These are phyloP conservation scores for Sarocladium strictum DNA, from an alignment of 2,329 filamentous ascomycete species.

Conservation along the genomic window DNA sequence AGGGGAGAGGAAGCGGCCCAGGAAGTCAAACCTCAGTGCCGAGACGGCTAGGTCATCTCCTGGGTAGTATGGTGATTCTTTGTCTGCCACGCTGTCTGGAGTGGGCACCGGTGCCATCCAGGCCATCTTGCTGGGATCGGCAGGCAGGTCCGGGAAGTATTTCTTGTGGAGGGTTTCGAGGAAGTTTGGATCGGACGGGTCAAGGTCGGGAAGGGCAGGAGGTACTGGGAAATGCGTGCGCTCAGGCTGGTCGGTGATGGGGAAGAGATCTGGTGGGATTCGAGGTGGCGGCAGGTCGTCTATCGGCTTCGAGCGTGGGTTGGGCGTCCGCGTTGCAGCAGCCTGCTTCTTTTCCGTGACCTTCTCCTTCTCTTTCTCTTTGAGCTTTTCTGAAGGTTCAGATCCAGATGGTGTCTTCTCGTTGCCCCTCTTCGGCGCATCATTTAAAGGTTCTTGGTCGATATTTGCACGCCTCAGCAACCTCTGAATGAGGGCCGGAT, in stretches of 20 bases:
- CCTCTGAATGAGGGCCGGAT: slow-evolving; percentile 68
- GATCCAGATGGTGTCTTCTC: too few relatives aligned
- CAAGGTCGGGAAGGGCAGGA: slow-evolving; percentile 60
- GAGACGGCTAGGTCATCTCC: slow-evolving; percentile 66
- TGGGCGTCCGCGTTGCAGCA: background rate
- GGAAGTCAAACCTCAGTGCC: slow-evolving; percentile 83
- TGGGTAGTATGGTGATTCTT: slow-evolving; percentile 76
- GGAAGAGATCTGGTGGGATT: slow-evolving; percentile 36
- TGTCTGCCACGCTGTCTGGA: slow-evolving; percentile 56
- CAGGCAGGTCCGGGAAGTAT: slow-evolving; percentile 84
- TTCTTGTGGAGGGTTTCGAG: slow-evolving; percentile 79
- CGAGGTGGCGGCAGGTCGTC: slow-evolving; percentile 36
- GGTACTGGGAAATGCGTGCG: slow-evolving; percentile 58
- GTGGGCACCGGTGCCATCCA: slow-evolving; percentile 80
- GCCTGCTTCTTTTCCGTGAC: background rate
- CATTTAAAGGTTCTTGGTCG: slow-evolving; percentile 44
- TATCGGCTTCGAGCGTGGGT: background rate
- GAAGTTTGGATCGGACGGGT: slow-evolving; percentile 78
- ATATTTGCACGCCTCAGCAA: slow-evolving; percentile 73
- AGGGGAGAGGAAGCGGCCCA: slow-evolving; percentile 38
- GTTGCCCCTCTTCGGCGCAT: slow-evolving; percentile 7
- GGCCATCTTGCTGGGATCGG: slow-evolving; percentile 77
- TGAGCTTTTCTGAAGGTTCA: slow-evolving; percentile 2
- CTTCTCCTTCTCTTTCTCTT: slow-evolving; percentile 29
- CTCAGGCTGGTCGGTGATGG: slow-evolving; percentile 31